phyloP scores from a whole-genome alignment of 2,329 filamentous ascomycete species.

The Pleurostoma richardsiae region DNA sequence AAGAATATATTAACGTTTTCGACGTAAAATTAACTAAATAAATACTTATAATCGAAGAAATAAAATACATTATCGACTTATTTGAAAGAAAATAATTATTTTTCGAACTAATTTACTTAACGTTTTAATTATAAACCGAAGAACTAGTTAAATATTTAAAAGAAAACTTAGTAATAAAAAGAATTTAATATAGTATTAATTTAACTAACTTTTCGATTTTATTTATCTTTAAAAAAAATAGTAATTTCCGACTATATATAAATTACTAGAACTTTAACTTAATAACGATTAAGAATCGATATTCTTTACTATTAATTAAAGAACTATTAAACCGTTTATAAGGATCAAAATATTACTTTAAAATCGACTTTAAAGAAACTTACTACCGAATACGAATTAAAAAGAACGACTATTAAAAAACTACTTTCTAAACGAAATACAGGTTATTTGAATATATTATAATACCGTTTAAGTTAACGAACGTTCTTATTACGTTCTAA shows the following conservation, averaged over 20 bases:
- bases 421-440: neutral
- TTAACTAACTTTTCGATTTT: neutral
- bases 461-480: conserved; percentile 18
- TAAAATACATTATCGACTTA: neutral
- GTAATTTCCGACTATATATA: neutral
- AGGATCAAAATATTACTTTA: neutral
- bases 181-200: neutral
- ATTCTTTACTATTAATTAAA: neutral
- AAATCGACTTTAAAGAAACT: neutral
- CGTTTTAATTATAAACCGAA: neutral
- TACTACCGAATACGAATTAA: neutral
- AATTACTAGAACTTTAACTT: neutral
- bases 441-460: conserved; percentile 16
- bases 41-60: neutral
- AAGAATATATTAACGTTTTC: neutral
- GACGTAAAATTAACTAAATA: neutral
- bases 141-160: neutral
- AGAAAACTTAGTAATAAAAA: neutral
- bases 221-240: neutral
- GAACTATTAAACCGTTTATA: neutral
- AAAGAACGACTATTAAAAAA: neutral
- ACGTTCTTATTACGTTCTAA: conserved; percentile 8
- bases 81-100: neutral
- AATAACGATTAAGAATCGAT: neutral
- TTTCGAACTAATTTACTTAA: neutral